Percentiles rank a stretch among this genome's conserved stretches.
Evolutionary conservation across 164 flowering plant species (phyloP).

Genomic region (Piper betle): DNA sequence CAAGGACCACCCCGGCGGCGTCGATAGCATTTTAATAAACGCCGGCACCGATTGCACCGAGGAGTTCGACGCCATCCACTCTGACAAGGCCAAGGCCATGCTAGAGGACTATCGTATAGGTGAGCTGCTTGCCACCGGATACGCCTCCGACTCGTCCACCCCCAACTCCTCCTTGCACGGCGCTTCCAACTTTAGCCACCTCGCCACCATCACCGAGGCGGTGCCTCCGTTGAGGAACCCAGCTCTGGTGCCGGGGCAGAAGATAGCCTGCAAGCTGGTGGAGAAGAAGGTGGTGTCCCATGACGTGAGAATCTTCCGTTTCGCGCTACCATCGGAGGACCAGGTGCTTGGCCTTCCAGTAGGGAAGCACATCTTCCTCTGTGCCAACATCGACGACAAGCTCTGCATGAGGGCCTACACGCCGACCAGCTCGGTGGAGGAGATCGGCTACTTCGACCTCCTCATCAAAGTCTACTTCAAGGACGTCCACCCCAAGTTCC

Average conservation of each 20-base stretch:
- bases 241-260: slow-evolving; percentile 54
- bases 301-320: slow-evolving; percentile 58
- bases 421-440: slow-evolving; percentile 55
- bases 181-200: slow-evolving; percentile 18
- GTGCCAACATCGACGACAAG: slow-evolving; percentile 56
- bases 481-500: slow-evolving; percentile 60
- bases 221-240: slow-evolving; percentile 9
- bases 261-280: slow-evolving; percentile 57
- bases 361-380: slow-evolving; percentile 80
- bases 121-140: slow-evolving; percentile 48
- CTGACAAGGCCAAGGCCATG: slow-evolving; percentile 76
- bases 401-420: slow-evolving; percentile 90
- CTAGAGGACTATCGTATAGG: slow-evolving; percentile 69
- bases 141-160: slow-evolving; percentile 45
- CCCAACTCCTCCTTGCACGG: slow-evolving; percentile 68
- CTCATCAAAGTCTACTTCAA: slow-evolving; percentile 73
- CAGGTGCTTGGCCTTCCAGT: slow-evolving; percentile 71
- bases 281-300: slow-evolving; percentile 49
- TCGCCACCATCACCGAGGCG: slow-evolving; percentile 49
- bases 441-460: slow-evolving; percentile 64
- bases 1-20: slow-evolving; percentile 89
- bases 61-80: slow-evolving; percentile 95
- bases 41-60: slow-evolving; percentile 96
- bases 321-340: slow-evolving; percentile 57
- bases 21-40: slow-evolving; percentile 89